Evolutionary conservation across 2,329 filamentous ascomycete genomes (phyloP), one percentile per base, ranked within the genome.

Genomic region (Pseudogymnoascus destructans): DNA sequence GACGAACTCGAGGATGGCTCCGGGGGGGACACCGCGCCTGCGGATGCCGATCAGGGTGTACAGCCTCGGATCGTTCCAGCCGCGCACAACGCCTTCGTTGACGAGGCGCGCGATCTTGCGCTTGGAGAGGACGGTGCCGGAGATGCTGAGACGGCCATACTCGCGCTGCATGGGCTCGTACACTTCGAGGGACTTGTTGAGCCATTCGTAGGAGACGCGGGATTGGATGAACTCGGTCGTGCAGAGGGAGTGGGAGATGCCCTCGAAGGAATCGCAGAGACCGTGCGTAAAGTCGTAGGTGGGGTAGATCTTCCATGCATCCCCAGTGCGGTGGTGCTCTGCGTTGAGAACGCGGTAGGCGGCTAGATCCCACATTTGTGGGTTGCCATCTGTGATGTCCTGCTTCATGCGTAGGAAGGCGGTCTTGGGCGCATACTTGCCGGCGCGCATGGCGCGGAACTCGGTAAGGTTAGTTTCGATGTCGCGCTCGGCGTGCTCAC

Each of bases 161-260:
- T 95, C 91, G 70, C 92, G 79, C 78, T 97, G 92, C 89, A 95
- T 95, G 0, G 92, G 90, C 67, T 89, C 81, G 71, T 95, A 95
- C 59, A 95, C 84, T 33, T 84, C 88, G 11, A 95, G 77, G 9
- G 82, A 80, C 71, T 89, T 84, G 70, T 93, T 88, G 32, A 97
- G 76, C 82, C 81, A 97, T 68, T 97, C 91, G 68, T 97, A 98
- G 36, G 88, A 93, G 52, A 87, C 84, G 60, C 92, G 77, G 17
- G 87, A 86, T 57, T 88, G 81, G 63, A 91, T 83, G 66, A 97
- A 96, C 70, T 97, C 93, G 1, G 87, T 92, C 0, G 93, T 97
- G 70, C 92, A 97, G 17, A 97, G 77, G 11, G 86, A 92, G 74
- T 96, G 92, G 0, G 91, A 91, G 66, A 97, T 95, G 15, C 81